Evolutionary conservation across 2,329 filamentous ascomycete species (phyloP).

Genomic region (Epichloe uncinata): DNA sequence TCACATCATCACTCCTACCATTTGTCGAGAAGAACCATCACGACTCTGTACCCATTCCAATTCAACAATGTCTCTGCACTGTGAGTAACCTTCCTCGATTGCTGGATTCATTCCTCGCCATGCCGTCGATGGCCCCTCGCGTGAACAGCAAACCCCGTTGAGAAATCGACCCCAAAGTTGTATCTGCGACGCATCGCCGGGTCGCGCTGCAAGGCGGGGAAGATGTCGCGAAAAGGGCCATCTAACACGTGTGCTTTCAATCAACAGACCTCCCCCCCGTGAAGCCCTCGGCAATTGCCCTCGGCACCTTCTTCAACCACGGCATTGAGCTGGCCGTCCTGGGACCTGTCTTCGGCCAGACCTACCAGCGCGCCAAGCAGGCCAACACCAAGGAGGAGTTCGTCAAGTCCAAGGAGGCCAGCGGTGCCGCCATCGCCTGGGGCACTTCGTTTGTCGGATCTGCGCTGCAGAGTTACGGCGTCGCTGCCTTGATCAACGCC

Average conservation of each 20-base stretch:
- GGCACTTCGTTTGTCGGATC: slow-evolving; percentile 83
- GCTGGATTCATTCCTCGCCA: too few relatives aligned
- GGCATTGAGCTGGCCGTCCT: slow-evolving; percentile 78
- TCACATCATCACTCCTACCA: neutral
- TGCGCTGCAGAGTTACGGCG: slow-evolving; percentile 77
- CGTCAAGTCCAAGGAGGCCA: slow-evolving; percentile 82
- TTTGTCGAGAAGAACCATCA: neutral
- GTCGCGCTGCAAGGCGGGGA: too few relatives aligned
- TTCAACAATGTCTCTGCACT: slow-evolving; percentile 47
- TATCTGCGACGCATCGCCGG: neutral
- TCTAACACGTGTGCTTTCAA: neutral
- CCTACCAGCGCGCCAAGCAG: slow-evolving; percentile 82
- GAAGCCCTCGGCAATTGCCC: slow-evolving; percentile 94
- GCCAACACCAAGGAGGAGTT: slow-evolving; percentile 97
- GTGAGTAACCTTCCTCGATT: slow-evolving; percentile 21
- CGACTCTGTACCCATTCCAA: neutral
- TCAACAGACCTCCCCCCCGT: slow-evolving; percentile 51
- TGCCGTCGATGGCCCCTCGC: too few relatives aligned
- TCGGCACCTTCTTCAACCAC: slow-evolving; percentile 94
- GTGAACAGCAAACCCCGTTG: too few relatives aligned
- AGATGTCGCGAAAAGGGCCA: too few relatives aligned
- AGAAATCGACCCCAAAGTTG: too few relatives aligned
- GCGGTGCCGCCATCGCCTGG: slow-evolving; percentile 76
- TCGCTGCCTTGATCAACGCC: slow-evolving; percentile 83
- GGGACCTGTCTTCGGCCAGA: slow-evolving; percentile 81